Conservation (phyloP, 208 protist genomes). For the Trypanosoma caninum region DNA sequence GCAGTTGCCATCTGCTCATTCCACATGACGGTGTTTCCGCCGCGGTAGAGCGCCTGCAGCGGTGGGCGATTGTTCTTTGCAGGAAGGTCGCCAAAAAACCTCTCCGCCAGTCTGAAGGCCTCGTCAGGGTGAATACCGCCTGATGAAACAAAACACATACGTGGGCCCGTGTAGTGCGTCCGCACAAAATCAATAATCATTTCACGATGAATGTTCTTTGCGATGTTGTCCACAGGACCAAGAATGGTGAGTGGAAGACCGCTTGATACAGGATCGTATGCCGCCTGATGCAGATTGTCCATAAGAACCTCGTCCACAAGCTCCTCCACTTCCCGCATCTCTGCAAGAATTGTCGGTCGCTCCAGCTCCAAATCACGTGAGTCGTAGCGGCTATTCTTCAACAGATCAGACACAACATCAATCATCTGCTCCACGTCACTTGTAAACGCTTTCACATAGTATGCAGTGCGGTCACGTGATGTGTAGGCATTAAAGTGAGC, state of each 20-base stretch:
- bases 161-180: conserved; percentile 96
- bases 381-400: conserved; percentile 91
- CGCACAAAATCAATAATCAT: conserved; percentile 92
- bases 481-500: conserved; percentile 99
- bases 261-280: conserved; percentile 89
- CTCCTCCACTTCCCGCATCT: conserved; percentile 96
- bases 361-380: conserved; percentile 90
- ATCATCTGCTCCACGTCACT: conserved; percentile 92
- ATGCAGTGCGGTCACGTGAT: conserved; percentile 96
- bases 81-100: conserved; percentile 86
- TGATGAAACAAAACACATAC: conserved; percentile 96
- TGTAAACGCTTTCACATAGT: conserved; percentile 96
- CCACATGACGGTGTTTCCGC: conserved; percentile 71
- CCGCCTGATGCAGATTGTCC: conserved; percentile 95
- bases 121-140: conserved; percentile 95
- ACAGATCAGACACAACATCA: conserved; percentile 96
- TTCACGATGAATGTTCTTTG: conserved; percentile 78
- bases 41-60: conserved; percentile 53
- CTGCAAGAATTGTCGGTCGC: conserved; percentile 94
- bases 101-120: conserved; percentile 87
- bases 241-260: conserved; percentile 97
- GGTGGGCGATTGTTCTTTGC: conserved; percentile 56
- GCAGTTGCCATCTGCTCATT: conserved; percentile 75
- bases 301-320: conserved; percentile 95
- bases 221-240: conserved; percentile 97